phyloP scores from a whole-genome alignment of 169 alveolate genomes.

The Babesia bovis region DNA sequence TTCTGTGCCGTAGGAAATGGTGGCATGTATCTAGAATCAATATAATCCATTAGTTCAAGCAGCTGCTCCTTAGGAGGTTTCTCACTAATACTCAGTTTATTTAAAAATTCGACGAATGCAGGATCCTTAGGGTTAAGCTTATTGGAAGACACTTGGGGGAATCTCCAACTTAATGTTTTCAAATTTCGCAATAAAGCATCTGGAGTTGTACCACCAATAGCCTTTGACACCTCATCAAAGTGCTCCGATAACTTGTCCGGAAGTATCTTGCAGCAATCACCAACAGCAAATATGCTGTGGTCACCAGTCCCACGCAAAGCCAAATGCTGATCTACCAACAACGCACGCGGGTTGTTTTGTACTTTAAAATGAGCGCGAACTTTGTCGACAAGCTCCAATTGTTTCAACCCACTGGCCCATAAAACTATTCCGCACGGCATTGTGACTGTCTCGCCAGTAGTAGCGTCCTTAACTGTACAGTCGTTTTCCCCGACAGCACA shows the following conservation, averaged over 20 bases:
- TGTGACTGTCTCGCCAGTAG: slow-evolving; percentile 61
- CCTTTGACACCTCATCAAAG: slow-evolving; percentile 35
- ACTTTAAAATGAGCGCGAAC: slow-evolving; percentile 20
- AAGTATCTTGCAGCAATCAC: slow-evolving; percentile 72
- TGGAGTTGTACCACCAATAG: slow-evolving; percentile 25
- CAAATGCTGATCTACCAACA: slow-evolving; percentile 69
- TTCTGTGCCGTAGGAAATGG: slow-evolving; percentile 81
- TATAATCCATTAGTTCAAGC: slow-evolving; percentile 49
- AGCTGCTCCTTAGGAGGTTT: slow-evolving; percentile 31
- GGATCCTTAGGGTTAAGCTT: slow-evolving; percentile 68
- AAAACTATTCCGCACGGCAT: slow-evolving; percentile 71
- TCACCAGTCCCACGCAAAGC: slow-evolving; percentile 60
- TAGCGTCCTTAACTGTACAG: slow-evolving; percentile 53
- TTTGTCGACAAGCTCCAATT: slow-evolving; percentile 44
- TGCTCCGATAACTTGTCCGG: slow-evolving; percentile 66
- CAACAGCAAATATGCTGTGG: slow-evolving; percentile 69
- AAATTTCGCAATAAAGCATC: slow-evolving; percentile 45
- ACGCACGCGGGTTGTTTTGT: slow-evolving; percentile 61
- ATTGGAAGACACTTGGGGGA: slow-evolving; percentile 64
- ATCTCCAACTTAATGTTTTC: slow-evolving; percentile 24
- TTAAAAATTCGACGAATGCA: slow-evolving; percentile 30
- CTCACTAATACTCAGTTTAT: slow-evolving; percentile 14
- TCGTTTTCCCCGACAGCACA: slow-evolving; percentile 59
- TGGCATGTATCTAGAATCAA: slow-evolving; percentile 64
- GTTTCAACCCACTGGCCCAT: slow-evolving; percentile 80